Percentiles rank a stretch among this genome's conserved stretches.
These are phyloP conservation scores for Quercus parvula DNA, from an alignment of 306 rosid genomes.

Conservation along the genomic window DNA sequence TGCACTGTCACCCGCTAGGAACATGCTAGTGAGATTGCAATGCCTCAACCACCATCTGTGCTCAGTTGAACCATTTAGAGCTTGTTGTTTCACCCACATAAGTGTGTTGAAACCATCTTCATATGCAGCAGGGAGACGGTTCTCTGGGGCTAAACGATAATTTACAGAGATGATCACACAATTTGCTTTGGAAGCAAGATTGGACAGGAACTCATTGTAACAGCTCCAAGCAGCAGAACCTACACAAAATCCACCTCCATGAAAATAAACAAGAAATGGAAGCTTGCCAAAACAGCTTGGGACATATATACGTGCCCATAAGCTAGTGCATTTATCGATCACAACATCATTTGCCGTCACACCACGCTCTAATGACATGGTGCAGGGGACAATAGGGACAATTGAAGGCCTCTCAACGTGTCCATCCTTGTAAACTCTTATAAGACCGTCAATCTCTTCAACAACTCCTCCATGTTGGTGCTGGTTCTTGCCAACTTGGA, in stretches of 20 bases:
- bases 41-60: conserved; percentile 72
- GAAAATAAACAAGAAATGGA: conserved; percentile 75
- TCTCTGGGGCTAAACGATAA: conserved; percentile 76
- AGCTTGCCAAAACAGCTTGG: conserved; percentile 30
- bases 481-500: conserved; percentile 24
- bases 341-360: conserved; percentile 52
- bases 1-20: conserved; percentile 84
- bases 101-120: conserved; percentile 66
- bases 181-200: conserved; percentile 50
- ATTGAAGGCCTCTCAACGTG: conserved; percentile 57
- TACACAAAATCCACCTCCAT: conserved; percentile 93
- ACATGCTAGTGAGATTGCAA: conserved; percentile 44
- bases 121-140: conserved; percentile 67
- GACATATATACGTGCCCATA: conserved; percentile 70
- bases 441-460: conserved; percentile 78
- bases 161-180: conserved; percentile 63
- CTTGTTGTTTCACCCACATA: conserved; percentile 71
- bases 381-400: conserved; percentile 55
- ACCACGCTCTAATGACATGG: conserved; percentile 32
- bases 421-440: conserved; percentile 63
- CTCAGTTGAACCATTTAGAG: conserved; percentile 20
- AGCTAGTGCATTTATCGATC: conserved; percentile 48
- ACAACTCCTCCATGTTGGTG: conserved; percentile 34
- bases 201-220: conserved; percentile 70
- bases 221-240: conserved; percentile 91